These are phyloP conservation scores for Dimargaris xerosporica DNA, from an alignment of 192 early-diverging fungal species.

Conservation along the genomic window DNA sequence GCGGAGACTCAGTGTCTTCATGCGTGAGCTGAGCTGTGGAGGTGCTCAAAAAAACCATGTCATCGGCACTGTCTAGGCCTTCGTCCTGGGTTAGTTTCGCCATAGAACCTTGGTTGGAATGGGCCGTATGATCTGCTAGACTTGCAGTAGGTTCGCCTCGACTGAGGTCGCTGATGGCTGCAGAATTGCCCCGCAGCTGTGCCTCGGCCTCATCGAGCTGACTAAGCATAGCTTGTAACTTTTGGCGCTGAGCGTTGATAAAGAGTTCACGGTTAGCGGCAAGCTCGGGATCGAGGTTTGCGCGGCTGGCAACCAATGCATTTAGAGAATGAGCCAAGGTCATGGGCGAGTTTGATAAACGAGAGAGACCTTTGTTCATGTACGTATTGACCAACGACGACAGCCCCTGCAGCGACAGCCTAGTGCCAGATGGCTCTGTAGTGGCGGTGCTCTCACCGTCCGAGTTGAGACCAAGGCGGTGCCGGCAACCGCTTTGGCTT, in stretches of 20 bases:
- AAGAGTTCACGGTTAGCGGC: background rate
- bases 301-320: background rate
- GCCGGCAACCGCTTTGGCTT: background rate
- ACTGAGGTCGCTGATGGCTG: background rate
- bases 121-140: background rate
- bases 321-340: background rate
- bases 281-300: background rate
- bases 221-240: background rate
- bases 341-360: background rate
- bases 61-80: constrained; percentile 2
- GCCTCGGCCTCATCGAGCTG: constrained; percentile 1
- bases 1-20: background rate
- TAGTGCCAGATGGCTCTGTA: background rate
- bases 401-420: background rate
- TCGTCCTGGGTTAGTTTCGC: background rate
- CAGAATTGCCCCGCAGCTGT: background rate
- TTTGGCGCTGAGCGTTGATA: constrained; percentile 1
- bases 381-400: background rate
- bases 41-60: background rate
- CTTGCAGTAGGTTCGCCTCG: background rate
- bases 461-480: background rate
- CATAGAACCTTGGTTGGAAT: too few relatives aligned
- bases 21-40: background rate
- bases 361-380: background rate
- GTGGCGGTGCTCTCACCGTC: background rate